These are phyloP conservation scores for Phymatotrichopsis omnivora DNA, from an alignment of 2,329 filamentous ascomycete genomes.

Conservation along the genomic window DNA sequence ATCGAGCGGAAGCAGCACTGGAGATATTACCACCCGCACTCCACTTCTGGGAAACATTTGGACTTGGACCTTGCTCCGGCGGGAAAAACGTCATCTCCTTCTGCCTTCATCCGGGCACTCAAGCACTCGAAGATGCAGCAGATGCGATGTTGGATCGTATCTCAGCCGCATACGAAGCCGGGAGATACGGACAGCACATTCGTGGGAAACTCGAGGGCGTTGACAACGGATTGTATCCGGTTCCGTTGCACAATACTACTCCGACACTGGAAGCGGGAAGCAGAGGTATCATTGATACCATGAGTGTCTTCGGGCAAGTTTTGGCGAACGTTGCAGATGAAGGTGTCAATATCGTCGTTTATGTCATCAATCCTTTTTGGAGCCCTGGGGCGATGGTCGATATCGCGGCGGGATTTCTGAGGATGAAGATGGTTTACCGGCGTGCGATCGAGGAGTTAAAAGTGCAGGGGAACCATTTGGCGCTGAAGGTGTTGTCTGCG, in stretches of 20 bases:
- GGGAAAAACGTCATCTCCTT: conserved; percentile 60
- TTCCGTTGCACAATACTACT: conserved; percentile 33
- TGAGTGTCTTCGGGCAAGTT: conserved; percentile 25
- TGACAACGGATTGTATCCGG: conserved; percentile 18
- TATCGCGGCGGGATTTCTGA: conserved; percentile 63
- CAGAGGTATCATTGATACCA: conserved; percentile 26
- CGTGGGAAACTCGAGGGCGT: conserved; percentile 23
- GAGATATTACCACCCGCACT: conserved; percentile 66
- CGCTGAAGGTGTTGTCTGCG: conserved; percentile 64
- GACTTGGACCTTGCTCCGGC: conserved; percentile 60
- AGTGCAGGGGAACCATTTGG: conserved; percentile 51
- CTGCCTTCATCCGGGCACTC: conserved; percentile 58
- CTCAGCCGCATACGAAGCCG: conserved; percentile 48
- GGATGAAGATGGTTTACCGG: conserved; percentile 56
- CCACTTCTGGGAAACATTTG: conserved; percentile 71
- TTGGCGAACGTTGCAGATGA: conserved; percentile 34
- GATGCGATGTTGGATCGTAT: conserved; percentile 57
- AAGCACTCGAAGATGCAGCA: conserved; percentile 52
- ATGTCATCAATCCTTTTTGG: conserved; percentile 61
- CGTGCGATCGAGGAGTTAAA: conserved; percentile 43
- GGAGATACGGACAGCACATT: conserved; percentile 29
- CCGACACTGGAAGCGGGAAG: conserved; percentile 63
- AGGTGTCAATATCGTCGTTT: conserved; percentile 58
- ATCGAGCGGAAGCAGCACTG: conserved; percentile 56
- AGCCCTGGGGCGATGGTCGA: conserved; percentile 54